Evolutionary conservation across 1,284 basidiomycete genomes (phyloP), one percentile per base, ranked within the genome.

Genomic region (Ustilago lituana): DNA sequence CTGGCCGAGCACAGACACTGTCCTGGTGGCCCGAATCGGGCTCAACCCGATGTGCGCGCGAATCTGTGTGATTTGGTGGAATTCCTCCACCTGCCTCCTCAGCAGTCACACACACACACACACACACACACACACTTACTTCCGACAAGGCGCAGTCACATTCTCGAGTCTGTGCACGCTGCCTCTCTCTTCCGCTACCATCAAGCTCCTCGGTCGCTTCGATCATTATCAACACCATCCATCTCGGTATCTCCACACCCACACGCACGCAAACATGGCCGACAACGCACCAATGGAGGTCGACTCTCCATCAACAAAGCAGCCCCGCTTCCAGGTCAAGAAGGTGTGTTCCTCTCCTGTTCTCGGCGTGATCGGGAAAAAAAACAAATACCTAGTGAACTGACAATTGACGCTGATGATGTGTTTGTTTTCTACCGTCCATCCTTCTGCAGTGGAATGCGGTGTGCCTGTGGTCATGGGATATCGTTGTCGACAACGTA

Each of bases 401-500:
- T n/a, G n/a, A n/a, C n/a, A n/a, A n/a, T n/a, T n/a, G n/a, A n/a
- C n/a, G n/a, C n/a, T n/a, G n/a, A n/a, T n/a, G n/a, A n/a, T n/a
- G n/a, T n/a, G n/a, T n/a, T n/a, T n/a, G n/a, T n/a, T n/a, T n/a
- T n/a, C n/a, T n/a, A n/a, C 29, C 23, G 10, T 24, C 19, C 24
- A n/a, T 35, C 33, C 58, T 26, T 48, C 40, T 31, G 4, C 22
- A 81, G 80, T 82, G 80, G 80, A 82, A 82, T 41, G 70, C 72
- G 22, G 79, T 81, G 15, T 79, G 77, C 41, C 72, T 82, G 2
- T 82, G 80, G 80, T 76, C 72, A 22, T 82, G 80, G 80, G 80
- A 82, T 44, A 82, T 82, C 22, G 73, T 77, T 20, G 80, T 82
- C 23, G 80, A 82, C 50, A 81, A 82, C 59, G 79, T 80, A 67